Conservation (phyloP, 2,329 filamentous ascomycete species). For the Blastomyces emzantsi region DNA sequence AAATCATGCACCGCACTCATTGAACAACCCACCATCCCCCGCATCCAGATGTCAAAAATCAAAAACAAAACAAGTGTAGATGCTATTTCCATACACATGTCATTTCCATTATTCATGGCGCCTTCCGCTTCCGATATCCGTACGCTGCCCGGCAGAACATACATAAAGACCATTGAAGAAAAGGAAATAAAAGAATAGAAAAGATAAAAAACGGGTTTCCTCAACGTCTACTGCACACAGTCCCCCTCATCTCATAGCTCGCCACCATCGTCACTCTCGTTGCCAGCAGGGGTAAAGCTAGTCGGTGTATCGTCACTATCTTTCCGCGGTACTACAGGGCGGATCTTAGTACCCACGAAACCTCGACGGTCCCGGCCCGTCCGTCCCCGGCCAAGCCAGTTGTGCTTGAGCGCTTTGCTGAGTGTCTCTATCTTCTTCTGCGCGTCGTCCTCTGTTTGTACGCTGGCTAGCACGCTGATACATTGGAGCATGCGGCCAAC, state of each 20-base stretch:
- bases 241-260: neutral
- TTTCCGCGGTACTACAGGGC: constrained; percentile 18
- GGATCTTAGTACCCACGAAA: constrained; percentile 63
- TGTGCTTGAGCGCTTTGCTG: constrained; percentile 82
- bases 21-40: neutral
- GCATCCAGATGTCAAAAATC: neutral
- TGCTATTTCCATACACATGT: neutral
- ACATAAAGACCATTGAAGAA: neutral
- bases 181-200: neutral
- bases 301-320: constrained; percentile 8
- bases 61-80: neutral
- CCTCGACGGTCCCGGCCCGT: constrained; percentile 84
- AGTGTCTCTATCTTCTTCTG: constrained; percentile 75
- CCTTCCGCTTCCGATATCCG: neutral
- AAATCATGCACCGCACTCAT: neutral
- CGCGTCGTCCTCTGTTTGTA: constrained; percentile 61
- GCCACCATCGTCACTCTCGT: neutral
- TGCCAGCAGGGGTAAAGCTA: neutral
- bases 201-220: neutral
- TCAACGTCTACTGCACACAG: neutral
- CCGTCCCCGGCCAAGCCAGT: constrained; percentile 85
- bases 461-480: constrained; percentile 75
- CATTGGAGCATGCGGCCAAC: constrained; percentile 95
- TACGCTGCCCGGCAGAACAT: neutral
- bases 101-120: neutral